phyloP scores from a whole-genome alignment of 2,329 filamentous ascomycete genomes.

The Coniella vitis region DNA sequence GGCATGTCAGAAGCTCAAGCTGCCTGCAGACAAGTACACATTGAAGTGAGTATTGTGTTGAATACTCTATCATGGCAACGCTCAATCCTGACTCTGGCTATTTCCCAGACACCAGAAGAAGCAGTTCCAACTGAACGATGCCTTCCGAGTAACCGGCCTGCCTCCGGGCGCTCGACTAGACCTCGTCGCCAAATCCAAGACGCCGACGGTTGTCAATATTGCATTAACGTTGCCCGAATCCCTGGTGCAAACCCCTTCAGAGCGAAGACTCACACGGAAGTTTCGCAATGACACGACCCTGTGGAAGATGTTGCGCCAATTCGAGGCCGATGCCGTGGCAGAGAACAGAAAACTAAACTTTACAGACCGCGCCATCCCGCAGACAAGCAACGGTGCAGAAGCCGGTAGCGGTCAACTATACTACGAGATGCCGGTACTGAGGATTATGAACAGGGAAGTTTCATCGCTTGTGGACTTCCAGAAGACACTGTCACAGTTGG shows the following conservation, averaged over 20 bases:
- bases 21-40: slow-evolving; percentile 66
- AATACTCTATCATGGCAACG: background rate
- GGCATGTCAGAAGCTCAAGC: slow-evolving; percentile 75
- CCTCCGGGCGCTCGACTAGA: slow-evolving; percentile 84
- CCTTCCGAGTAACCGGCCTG: slow-evolving; percentile 59
- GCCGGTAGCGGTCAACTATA: slow-evolving; percentile 67
- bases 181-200: slow-evolving; percentile 79
- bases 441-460: slow-evolving; percentile 75
- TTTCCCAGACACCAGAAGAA: slow-evolving; percentile 68
- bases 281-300: slow-evolving; percentile 82
- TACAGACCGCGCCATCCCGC: slow-evolving; percentile 72
- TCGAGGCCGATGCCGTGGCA: slow-evolving; percentile 69
- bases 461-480: slow-evolving; percentile 74
- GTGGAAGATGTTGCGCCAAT: slow-evolving; percentile 85
- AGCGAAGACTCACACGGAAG: slow-evolving; percentile 70
- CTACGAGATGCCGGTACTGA: slow-evolving; percentile 81
- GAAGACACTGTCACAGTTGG: slow-evolving; percentile 80
- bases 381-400: slow-evolving; percentile 45
- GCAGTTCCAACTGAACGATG: slow-evolving; percentile 43
- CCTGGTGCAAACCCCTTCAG: slow-evolving; percentile 56
- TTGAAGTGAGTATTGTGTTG: slow-evolving; percentile 58
- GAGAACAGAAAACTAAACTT: slow-evolving; percentile 64
- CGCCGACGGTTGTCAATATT: slow-evolving; percentile 77
- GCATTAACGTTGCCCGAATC: slow-evolving; percentile 77
- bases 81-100: background rate